These are phyloP conservation scores for Luvunga scandens DNA, from an alignment of 345 rosid species.

Conservation along the genomic window DNA sequence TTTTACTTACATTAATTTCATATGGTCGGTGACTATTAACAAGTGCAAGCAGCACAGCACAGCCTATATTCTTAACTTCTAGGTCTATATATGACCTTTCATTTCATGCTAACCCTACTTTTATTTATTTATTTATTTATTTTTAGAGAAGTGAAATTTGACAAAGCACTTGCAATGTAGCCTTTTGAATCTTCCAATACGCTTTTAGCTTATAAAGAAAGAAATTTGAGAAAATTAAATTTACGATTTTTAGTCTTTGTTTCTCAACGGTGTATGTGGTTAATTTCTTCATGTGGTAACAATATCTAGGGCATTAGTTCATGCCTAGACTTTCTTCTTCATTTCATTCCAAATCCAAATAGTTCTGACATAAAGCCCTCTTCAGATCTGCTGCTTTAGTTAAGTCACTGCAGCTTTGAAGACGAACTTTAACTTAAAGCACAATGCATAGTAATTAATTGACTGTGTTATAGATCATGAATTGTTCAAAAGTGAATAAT, in stretches of 20 bases:
- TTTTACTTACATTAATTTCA: not conserved
- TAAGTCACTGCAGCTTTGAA: not conserved
- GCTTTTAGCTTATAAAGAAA: not conserved
- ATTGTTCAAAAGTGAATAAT: no score
- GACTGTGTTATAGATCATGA: not conserved
- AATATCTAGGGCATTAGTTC: constrained; percentile 7
- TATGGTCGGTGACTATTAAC: not conserved
- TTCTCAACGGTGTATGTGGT: constrained; percentile 9
- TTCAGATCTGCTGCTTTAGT: constrained; percentile 11
- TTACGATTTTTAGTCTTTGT: constrained; percentile 1
- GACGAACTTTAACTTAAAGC: not conserved
- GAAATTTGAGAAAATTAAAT: not conserved
- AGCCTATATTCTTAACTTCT: not conserved
- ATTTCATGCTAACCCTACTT: constrained; percentile 2
- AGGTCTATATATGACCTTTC: not conserved
- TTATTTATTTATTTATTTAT: not conserved
- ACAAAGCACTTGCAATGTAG: not conserved
- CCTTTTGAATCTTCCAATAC: not conserved
- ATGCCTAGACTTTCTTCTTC: constrained; percentile 13
- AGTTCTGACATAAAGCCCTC: not conserved
- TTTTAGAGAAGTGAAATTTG: not conserved
- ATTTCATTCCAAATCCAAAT: not conserved
- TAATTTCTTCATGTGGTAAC: not conserved
- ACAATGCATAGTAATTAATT: not conserved
- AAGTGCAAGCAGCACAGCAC: not conserved